Base-by-base conservation (phyloP, 1,284 basidiomycete genomes). In the Leccinum subspadiceum region DNA sequence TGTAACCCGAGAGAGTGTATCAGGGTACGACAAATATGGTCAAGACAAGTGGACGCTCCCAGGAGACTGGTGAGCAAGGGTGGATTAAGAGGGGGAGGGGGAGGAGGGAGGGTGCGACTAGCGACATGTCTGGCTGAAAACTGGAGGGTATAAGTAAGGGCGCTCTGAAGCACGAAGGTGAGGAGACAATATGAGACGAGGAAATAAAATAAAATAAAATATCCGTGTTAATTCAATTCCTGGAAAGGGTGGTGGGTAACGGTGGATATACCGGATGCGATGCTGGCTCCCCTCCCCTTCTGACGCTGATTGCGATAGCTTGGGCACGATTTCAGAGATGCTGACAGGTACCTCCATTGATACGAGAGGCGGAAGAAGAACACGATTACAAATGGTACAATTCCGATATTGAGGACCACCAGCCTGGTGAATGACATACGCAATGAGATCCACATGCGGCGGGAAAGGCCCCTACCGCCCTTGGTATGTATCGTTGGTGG, bases 71-170 rank as follows among this genome's bases (percentile, higher is more conserved):
- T 24, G 44, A 48, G 48, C 3, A 55, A 49, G 22, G 60, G 20
- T 20, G 20, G 6, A 46, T 46, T 46, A 46, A 12, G 44, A 12
- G 6, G 12, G 41, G 2, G 17, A 10, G 41, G 10, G 3, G 17
- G 41, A n/a, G 10, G 5, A 10, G 10, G 60, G 58, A 52, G 57
- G 53, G 26, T 6, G 41, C n/a, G 49, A 44, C 17, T 53, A 29
- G 59, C 31, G 20, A 56, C 52, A 54, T 44, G 41, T 51, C 17
- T 0, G 53, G 46, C 8, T 3, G 52, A 6, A 20, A 6, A 8
- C 15, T 24, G n/a, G n/a, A 26, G 26, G 57, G 3, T 66, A 68
- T 70, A 74, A 74, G 66, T 74, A 74, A 63, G 52, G 7, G 22
- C 2, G 5, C 5, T 24, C 24, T 29, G 56, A 37, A 54, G 53